Evolutionary conservation across 176 grass and related monocot species (phyloP).

Genomic region (Oryza meridionalis): DNA sequence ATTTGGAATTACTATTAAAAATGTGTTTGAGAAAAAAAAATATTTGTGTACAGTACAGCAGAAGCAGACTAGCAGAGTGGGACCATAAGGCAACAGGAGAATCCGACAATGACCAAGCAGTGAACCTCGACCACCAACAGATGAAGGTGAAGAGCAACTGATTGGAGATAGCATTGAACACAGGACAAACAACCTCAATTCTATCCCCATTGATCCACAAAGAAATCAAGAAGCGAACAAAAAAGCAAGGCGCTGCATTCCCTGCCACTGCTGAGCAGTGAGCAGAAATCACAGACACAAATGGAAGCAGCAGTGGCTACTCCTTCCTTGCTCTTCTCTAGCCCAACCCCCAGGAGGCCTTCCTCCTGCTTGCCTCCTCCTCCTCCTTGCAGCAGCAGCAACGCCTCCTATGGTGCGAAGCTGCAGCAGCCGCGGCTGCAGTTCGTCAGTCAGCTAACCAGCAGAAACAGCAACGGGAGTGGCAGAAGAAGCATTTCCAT

Average conservation of each 20-base stretch:
- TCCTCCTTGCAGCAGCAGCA: not conserved
- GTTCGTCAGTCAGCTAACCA: not conserved
- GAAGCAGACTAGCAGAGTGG: not conserved
- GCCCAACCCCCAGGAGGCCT: not conserved
- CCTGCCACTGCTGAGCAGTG: not conserved
- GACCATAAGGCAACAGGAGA: no score
- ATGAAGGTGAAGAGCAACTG: not conserved
- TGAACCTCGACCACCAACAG: not conserved
- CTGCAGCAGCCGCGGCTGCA: not conserved
- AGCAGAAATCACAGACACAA: not conserved
- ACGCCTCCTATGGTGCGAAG: not conserved
- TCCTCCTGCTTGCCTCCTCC: not conserved
- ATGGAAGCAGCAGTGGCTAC: slow-evolving; percentile 36
- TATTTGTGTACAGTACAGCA: not conserved
- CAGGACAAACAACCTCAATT: not conserved
- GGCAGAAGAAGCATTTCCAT: not conserved
- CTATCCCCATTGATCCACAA: not conserved
- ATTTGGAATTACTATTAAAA: not conserved
- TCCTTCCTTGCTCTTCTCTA: slow-evolving; percentile 19
- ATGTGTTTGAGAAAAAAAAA: no score
- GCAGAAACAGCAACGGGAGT: not conserved
- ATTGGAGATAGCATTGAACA: not conserved
- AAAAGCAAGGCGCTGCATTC: no score
- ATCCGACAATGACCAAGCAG: no score
- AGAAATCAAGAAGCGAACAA: not conserved